Conservation (phyloP, 2,329 filamentous ascomycete genomes). For the Colletotrichum sp. region DNA sequence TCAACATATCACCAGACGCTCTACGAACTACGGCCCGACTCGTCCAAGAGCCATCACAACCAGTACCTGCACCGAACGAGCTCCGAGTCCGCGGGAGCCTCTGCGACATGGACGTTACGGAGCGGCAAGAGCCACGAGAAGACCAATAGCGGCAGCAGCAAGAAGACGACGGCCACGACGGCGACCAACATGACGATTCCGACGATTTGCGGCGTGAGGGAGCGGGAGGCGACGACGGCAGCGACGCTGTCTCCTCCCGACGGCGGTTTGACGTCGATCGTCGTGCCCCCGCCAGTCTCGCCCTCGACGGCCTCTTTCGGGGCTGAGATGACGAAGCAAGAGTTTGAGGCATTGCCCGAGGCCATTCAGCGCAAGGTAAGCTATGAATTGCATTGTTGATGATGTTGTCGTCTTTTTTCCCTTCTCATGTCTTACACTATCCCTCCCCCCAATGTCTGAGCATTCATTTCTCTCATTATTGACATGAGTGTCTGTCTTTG, state of each 20-base stretch:
- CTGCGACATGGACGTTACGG: background rate
- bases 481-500: background rate
- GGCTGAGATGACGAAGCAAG: conserved; percentile 38
- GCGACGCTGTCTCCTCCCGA: background rate
- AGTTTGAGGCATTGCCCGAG: conserved; percentile 58
- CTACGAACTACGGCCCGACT: conserved; percentile 5
- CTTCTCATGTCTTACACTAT: background rate
- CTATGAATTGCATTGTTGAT: conserved; percentile 23
- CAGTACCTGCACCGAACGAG: background rate
- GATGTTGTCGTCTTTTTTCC: background rate
- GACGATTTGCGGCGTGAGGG: background rate
- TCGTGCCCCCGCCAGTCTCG: conserved; percentile 3
- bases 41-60: background rate
- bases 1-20: conserved; percentile 3
- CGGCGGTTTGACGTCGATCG: background rate
- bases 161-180: background rate
- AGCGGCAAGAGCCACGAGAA: conserved; percentile 8
- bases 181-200: background rate
- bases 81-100: background rate
- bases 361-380: conserved; percentile 64
- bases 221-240: background rate
- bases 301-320: conserved; percentile 22
- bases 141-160: conserved; percentile 11
- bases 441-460: background rate
- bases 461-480: background rate